These are phyloP conservation scores for Colletotrichum neosansevieriae DNA, from an alignment of 2,329 filamentous ascomycete species.

Conservation along the genomic window DNA sequence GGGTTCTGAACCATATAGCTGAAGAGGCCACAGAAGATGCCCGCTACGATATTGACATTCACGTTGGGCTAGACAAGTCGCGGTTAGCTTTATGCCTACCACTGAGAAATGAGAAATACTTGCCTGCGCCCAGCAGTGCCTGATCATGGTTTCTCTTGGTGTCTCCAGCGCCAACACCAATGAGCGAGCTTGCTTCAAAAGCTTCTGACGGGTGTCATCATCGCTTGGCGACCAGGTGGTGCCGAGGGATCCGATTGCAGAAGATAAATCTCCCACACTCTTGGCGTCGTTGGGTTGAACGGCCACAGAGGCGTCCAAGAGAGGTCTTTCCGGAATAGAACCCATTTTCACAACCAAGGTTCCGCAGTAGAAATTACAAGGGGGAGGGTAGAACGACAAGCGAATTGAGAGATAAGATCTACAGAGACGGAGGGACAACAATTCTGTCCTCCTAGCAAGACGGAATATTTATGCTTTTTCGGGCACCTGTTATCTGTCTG, in stretches of 20 bases:
- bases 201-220: constrained; percentile 12
- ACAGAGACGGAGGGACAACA: not conserved
- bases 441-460: not conserved
- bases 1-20: constrained; percentile 10
- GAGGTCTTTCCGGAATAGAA: constrained; percentile 13
- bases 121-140: constrained; percentile 49
- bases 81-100: no score
- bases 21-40: constrained; percentile 22
- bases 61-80: not conserved
- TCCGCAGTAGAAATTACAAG: no score
- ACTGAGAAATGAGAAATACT: not conserved
- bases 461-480: not conserved
- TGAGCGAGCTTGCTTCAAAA: constrained; percentile 21
- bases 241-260: constrained; percentile 3
- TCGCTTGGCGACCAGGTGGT: not conserved
- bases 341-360: not conserved
- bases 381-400: no score
- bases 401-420: not conserved
- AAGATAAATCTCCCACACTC: not conserved
- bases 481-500: not conserved
- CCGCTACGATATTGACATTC: not conserved
- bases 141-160: constrained; percentile 47
- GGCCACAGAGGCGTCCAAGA: constrained; percentile 4
- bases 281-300: constrained; percentile 7
- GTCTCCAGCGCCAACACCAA: constrained; percentile 44